Evolutionary conservation across 2,329 filamentous ascomycete genomes (phyloP), one percentile per base, ranked within the genome.

Genomic region (Knufia petricola): DNA sequence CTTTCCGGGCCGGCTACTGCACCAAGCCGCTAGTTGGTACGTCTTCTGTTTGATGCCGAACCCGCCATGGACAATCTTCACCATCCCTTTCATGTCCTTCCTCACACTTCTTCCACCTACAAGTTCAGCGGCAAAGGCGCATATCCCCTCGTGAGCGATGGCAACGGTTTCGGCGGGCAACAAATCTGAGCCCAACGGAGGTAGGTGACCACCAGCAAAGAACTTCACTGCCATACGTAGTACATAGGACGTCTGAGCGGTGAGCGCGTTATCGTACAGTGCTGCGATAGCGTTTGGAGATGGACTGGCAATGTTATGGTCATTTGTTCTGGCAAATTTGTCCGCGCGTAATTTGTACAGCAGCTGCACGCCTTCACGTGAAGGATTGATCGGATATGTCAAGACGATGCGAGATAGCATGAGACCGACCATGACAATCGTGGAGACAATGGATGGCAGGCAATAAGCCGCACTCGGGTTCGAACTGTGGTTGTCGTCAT

Each of bases 211-310:
- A 15, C 54, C 55, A 3, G 49, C 38, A 28, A 58, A 58, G 15
- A 58, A 50, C 34, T 55, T 51, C n/a, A 55, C 51, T 12, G 52
- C 50, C 19, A 51, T 58, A 17, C 46, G 47, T n/a, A 56, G 46
- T 4, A 54, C 50, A 26, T 51, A 46, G 19, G 50, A 46, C 34
- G 53, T 52, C 4, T 49, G 50, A 3, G 52, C 55, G 31, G 52
- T 56, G 50, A 52, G 54, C 20, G 53, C 51, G 32, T 56, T 54
- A 46, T 54, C 55, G 34, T 56, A 58, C 6, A 55, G 49, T 12
- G 53, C 42, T 40, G 47, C 46, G 48, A 57, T 26, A 13, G 19
- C 49, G 46, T 55, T 42, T 12, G 42, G 52, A 44, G 49, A 52
- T 21, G 42, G 17, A 8, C 19, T n/a, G 8, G 15, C 6, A 8